Conservation (phyloP, 164 flowering plant genomes). For the Paratinospora sagittata region DNA sequence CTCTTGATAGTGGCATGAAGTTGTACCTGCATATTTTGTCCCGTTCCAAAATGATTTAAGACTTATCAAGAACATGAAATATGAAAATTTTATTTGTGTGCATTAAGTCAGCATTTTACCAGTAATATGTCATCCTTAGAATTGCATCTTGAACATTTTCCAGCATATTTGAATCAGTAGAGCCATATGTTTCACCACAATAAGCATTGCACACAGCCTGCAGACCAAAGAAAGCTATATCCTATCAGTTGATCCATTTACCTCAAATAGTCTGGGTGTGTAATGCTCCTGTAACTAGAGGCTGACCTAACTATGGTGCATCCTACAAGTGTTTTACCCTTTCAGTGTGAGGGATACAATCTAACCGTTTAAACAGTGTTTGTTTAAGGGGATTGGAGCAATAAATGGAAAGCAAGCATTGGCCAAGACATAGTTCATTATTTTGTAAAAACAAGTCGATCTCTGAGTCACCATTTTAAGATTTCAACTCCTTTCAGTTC, state of each 20-base stretch:
- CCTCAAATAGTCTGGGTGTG: neutral
- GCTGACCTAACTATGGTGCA: neutral
- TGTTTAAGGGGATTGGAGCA: too few species aligned
- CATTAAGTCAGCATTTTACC: conserved; percentile 36
- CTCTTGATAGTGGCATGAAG: conserved; percentile 95
- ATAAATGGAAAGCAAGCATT: too few species aligned
- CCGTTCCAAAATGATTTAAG: neutral
- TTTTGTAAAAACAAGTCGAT: neutral
- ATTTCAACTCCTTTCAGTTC: neutral
- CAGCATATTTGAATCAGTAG: conserved; percentile 55
- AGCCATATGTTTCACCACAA: conserved; percentile 78
- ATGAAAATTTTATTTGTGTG: neutral
- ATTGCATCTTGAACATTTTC: conserved; percentile 72
- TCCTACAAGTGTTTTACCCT: neutral
- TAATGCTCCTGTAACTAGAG: neutral
- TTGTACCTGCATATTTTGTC: conserved; percentile 66
- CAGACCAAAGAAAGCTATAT: conserved; percentile 14
- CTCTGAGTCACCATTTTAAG: neutral
- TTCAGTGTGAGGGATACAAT: neutral
- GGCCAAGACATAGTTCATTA: too few species aligned
- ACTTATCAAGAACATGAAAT: neutral
- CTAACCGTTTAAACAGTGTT: too few species aligned
- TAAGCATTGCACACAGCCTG: conserved; percentile 76
- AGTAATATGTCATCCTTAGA: conserved; percentile 85
- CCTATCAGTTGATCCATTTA: conserved; percentile 2